Evolutionary conservation across 148 eudicot genomes (phyloP), one percentile per base, ranked within the genome.

Genomic region (Camellia japonica): DNA sequence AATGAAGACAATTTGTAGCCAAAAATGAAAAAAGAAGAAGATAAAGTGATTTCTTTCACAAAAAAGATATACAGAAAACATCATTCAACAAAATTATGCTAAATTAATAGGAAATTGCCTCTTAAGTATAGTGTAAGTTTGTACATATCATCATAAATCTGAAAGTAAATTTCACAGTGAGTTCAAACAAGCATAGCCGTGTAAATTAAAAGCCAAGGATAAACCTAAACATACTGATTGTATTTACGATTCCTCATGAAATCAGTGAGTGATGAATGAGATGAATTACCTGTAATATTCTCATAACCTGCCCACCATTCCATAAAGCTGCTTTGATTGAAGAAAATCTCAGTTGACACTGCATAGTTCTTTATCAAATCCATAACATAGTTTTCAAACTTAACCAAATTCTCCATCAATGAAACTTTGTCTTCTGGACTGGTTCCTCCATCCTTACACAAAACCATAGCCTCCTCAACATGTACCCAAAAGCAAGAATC

Each of bases 401-500:
- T 7, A 6, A 46, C 73, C 81, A 81, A 59, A 44, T 51, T 18
- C 55, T 15, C 52, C 67, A 7, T 8, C 19, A 38, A 23, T 0
- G 10, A 56, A 46, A 47, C 60, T 62, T 52, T 51, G 15, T 38
- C 54, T 62, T 54, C 73, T 5, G 41, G 62, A 54, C 61, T 42
- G 10, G 51, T 63, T 47, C 23, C 72, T 19, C 58, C 47, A 62
- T 59, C 65, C 43, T 55, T 7, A 63, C 80, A 85, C 2, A 41
- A 68, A 19, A 83, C 70, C 2, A 77, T 18, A 19, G 84, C 86
- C 70, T 86, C 88, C 73, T 86, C 88, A 11, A 86, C 86, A 73
- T 80, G 55, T 13, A 81, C 88, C 88, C 88, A 86, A 74, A 86
- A 86, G 59, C 86, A 83, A 46, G 88, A 86, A 83, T 86, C 82